A percentile compares a stretch with the other conserved stretches of the same genome.
Conservation (phyloP, 768 basidiomycete species). For the Calocybe cyanea region DNA sequence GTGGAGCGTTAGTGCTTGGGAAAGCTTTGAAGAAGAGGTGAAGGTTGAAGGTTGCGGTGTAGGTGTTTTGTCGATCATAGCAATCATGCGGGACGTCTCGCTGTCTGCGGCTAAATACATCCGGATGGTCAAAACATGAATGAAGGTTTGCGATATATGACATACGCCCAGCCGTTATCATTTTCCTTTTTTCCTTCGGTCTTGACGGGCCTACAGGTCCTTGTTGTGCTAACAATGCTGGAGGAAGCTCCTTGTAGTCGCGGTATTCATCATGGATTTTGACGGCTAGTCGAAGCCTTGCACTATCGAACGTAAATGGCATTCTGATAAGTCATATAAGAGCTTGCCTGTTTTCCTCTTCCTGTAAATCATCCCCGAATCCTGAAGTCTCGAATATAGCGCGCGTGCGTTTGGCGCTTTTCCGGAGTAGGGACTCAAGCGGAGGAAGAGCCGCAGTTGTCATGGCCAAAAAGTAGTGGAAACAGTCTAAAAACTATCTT, state of each 20-base stretch:
- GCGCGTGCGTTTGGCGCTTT: constrained; percentile 67
- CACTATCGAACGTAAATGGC: constrained; percentile 31
- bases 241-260: constrained; percentile 80
- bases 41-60: constrained; percentile 68
- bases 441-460: constrained; percentile 56
- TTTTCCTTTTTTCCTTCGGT: constrained; percentile 60
- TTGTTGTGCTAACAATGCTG: constrained; percentile 77
- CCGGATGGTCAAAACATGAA: constrained; percentile 4
- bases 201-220: constrained; percentile 76
- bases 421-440: constrained; percentile 60
- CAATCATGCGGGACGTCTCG: constrained; percentile 65
- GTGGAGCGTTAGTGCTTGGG: constrained; percentile 87
- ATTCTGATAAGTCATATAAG: not conserved
- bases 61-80: constrained; percentile 73
- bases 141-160: constrained; percentile 8
- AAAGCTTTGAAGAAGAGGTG: constrained; percentile 58
- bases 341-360: constrained; percentile 71
- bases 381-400: constrained; percentile 60
- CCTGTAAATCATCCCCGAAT: constrained; percentile 53
- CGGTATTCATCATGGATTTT: constrained; percentile 91
- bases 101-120: constrained; percentile 30
- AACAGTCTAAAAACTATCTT: no score
- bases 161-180: constrained; percentile 71
- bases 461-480: constrained; percentile 18
- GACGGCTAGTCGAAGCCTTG: constrained; percentile 70